A percentile compares a stretch with the other conserved stretches of the same genome.
Evolutionary conservation across 2,329 filamentous ascomycete species (phyloP).

Genomic region (Alternaria incomplexa): DNA sequence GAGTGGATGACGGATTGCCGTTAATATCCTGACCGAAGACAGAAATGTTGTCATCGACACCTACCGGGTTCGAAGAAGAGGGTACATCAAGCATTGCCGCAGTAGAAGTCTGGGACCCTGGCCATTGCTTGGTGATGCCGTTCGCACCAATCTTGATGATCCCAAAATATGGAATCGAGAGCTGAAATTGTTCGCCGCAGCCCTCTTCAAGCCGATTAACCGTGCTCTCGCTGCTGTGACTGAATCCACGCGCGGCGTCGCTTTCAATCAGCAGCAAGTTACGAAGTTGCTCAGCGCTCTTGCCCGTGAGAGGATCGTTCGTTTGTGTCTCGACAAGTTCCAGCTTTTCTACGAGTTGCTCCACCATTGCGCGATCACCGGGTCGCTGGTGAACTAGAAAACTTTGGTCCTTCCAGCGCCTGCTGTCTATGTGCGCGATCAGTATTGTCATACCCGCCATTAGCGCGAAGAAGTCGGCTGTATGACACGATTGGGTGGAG

Average conservation of each 20-base stretch:
- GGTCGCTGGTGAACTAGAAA: slow-evolving; percentile 19
- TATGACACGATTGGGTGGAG: slow-evolving; percentile 13
- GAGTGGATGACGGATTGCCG: background rate
- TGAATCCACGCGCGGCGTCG: slow-evolving; percentile 7
- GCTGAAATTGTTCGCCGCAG: slow-evolving; percentile 3
- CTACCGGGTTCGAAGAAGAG: background rate
- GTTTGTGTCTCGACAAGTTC: slow-evolving; percentile 6
- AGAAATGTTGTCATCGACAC: background rate
- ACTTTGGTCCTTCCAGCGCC: background rate
- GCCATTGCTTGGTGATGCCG: slow-evolving; percentile 6
- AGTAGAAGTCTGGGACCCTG: background rate
- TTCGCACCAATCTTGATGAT: slow-evolving; percentile 38
- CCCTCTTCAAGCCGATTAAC: background rate
- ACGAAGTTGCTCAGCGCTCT: slow-evolving; percentile 18
- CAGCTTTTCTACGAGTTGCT: slow-evolving; percentile 17
- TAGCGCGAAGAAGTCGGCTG: slow-evolving; percentile 25
- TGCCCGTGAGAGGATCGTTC: slow-evolving; percentile 14
- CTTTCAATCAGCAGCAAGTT: slow-evolving; percentile 23
- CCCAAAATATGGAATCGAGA: slow-evolving; percentile 39
- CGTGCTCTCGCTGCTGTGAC: background rate
- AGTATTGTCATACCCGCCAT: slow-evolving; percentile 25
- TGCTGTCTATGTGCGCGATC: slow-evolving; percentile 24
- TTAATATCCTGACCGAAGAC: background rate
- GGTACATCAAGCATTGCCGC: background rate
- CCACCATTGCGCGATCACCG: slow-evolving; percentile 24